Conservation (phyloP, 805 yeast genomes). For the Yamadazyma ubonensis region DNA sequence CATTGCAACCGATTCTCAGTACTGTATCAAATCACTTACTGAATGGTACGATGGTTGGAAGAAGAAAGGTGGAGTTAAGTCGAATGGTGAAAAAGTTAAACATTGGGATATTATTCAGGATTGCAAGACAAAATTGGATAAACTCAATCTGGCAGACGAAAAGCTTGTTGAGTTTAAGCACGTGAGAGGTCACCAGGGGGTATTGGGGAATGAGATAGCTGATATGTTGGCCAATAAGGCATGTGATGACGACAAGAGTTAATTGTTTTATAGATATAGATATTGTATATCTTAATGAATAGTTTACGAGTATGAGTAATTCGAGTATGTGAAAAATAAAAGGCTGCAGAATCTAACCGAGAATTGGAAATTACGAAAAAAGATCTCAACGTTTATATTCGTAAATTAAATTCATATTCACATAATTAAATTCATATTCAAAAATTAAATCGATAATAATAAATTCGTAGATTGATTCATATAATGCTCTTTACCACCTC, state of each 20-base stretch:
- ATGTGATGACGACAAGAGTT: constrained; percentile 29
- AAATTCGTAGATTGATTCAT: no score
- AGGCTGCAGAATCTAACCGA: no score
- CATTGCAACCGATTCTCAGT: constrained; percentile 71
- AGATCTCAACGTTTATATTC: no score
- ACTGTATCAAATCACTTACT: constrained; percentile 55
- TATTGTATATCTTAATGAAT: no score
- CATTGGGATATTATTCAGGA: constrained; percentile 52
- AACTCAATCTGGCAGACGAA: constrained; percentile 27
- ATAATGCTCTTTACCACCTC: no score
- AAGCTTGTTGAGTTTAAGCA: constrained; percentile 49
- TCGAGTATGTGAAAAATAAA: background rate
- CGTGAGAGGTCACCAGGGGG: constrained; percentile 73
- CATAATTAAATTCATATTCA: no score
- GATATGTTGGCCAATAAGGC: constrained; percentile 73
- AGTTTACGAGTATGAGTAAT: no score
- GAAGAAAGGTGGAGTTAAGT: constrained; percentile 50
- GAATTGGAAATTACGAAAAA: no score
- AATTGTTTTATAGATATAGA: no score
- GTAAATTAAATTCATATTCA: no score
- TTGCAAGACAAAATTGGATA: constrained; percentile 34
- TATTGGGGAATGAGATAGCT: constrained; percentile 72
- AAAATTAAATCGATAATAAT: no score
- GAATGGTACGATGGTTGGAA: constrained; percentile 48
- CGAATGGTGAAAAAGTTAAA: constrained; percentile 45